Evolutionary conservation across 352 stramenopile genomes (phyloP).

Genomic region (Pythium phragmitis): DNA sequence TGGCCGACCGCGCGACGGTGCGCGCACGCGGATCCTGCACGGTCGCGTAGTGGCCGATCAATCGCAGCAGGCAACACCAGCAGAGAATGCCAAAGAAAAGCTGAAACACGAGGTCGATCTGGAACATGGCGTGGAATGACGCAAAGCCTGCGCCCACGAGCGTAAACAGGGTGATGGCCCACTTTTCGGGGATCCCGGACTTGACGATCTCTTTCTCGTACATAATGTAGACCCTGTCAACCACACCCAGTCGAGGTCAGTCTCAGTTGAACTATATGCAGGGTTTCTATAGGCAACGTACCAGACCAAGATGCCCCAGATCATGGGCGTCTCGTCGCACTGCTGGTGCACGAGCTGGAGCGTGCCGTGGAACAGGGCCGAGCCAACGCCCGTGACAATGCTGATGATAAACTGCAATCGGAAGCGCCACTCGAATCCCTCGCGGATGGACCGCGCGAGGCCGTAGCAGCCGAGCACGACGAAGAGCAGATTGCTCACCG

Average conservation of each 20-base stretch:
- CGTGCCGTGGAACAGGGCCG: conserved; percentile 84
- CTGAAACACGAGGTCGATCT: conserved; percentile 78
- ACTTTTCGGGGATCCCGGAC: conserved; percentile 39
- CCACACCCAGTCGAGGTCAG: background rate
- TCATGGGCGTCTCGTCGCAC: conserved; percentile 84
- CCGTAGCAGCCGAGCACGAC: conserved; percentile 75
- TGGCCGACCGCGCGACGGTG: conserved; percentile 59
- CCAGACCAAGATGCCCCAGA: conserved; percentile 79
- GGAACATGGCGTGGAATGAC: conserved; percentile 70
- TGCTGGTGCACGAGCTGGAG: conserved; percentile 81
- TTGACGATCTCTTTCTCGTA: conserved; percentile 73
- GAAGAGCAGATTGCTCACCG: conserved; percentile 79
- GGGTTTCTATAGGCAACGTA: conserved; percentile 15
- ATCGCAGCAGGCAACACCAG: conserved; percentile 43
- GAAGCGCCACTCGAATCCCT: conserved; percentile 78
- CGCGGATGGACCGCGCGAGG: conserved; percentile 53
- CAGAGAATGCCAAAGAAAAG: conserved; percentile 69
- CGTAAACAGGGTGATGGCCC: conserved; percentile 50
- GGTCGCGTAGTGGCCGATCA: conserved; percentile 63
- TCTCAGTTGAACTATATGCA: background rate
- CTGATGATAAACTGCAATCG: conserved; percentile 71
- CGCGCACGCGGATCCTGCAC: conserved; percentile 52
- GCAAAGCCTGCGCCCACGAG: conserved; percentile 64
- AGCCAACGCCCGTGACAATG: conserved; percentile 80
- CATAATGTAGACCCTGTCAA: conserved; percentile 72